Percentiles rank a stretch among this genome's conserved stretches.
Conservation (phyloP, 208 protist genomes). For the Entamoeba invadens region DNA sequence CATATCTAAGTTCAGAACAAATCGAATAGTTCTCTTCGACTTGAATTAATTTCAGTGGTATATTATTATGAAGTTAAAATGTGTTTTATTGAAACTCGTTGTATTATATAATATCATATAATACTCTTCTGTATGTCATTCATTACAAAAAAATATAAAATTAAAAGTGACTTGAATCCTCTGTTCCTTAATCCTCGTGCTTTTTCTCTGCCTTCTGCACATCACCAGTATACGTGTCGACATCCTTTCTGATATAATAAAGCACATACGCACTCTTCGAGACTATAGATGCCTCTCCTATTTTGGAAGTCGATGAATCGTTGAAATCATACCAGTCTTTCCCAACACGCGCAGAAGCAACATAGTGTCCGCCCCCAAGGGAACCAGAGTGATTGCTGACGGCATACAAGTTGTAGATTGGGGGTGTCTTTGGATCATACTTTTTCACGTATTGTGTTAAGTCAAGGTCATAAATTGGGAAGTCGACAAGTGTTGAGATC, state of each 20-base stretch:
- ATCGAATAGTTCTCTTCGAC: too few species aligned
- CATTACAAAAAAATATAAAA: too few species aligned
- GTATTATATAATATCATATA: too few species aligned
- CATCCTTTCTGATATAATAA: slow-evolving; percentile 33
- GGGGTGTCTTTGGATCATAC: neutral
- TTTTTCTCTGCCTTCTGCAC: too few species aligned
- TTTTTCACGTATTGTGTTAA: slow-evolving; percentile 8
- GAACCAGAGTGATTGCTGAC: slow-evolving; percentile 36
- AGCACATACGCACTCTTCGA: slow-evolving; percentile 41
- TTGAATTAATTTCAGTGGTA: too few species aligned
- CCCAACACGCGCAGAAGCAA: neutral
- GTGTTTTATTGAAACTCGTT: too few species aligned
- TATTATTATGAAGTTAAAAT: too few species aligned
- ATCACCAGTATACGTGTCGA: too few species aligned
- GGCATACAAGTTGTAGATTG: slow-evolving; percentile 36
- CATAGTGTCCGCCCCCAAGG: slow-evolving; percentile 20
- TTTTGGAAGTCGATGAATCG: slow-evolving; percentile 9
- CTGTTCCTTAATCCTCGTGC: too few species aligned
- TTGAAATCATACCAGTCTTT: slow-evolving; percentile 29
- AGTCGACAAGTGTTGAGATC: slow-evolving; percentile 21
- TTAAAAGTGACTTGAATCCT: too few species aligned
- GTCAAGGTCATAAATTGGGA: slow-evolving; percentile 27
- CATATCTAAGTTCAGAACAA: too few species aligned
- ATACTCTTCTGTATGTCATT: too few species aligned
- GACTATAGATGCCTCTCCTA: slow-evolving; percentile 1